phyloP scores from a whole-genome alignment of 2,329 filamentous ascomycete genomes.

The Xylariaceae sp. region DNA sequence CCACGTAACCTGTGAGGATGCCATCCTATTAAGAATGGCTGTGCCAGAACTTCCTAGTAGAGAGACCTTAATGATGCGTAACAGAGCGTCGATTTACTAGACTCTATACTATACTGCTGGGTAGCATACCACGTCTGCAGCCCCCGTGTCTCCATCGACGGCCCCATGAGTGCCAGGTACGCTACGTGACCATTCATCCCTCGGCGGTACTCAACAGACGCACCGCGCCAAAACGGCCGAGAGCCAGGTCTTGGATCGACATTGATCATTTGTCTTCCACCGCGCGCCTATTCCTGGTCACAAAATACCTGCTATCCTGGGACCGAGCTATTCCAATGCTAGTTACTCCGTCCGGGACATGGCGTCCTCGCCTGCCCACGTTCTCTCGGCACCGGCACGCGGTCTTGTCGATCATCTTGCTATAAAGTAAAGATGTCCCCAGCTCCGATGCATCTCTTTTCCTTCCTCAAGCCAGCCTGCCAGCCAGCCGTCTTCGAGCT shows the following conservation, averaged over 20 bases:
- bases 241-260: constrained; percentile 27
- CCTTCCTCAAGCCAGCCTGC: constrained; percentile 22
- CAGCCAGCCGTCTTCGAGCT: constrained; percentile 20
- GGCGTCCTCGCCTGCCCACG: constrained; percentile 13
- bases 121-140: background rate
- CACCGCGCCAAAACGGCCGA: constrained; percentile 27
- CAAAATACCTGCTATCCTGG: constrained; percentile 14
- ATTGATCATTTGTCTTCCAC: constrained; percentile 28
- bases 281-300: constrained; percentile 24
- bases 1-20: constrained; percentile 5
- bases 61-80: background rate
- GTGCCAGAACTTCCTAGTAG: constrained; percentile 2
- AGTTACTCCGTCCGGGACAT: constrained; percentile 16
- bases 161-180: constrained; percentile 1
- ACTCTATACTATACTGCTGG: constrained; percentile 1
- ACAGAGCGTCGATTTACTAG: background rate
- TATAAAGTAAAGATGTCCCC: constrained; percentile 37
- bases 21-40: constrained; percentile 13
- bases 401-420: constrained; percentile 21
- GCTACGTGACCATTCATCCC: constrained; percentile 3
- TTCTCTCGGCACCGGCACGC: constrained; percentile 20
- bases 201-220: constrained; percentile 26
- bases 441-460: constrained; percentile 19
- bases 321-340: constrained; percentile 21
- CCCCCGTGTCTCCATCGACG: background rate